Conservation (phyloP, 2,329 filamentous ascomycete genomes). For the Penicillium sp. region DNA sequence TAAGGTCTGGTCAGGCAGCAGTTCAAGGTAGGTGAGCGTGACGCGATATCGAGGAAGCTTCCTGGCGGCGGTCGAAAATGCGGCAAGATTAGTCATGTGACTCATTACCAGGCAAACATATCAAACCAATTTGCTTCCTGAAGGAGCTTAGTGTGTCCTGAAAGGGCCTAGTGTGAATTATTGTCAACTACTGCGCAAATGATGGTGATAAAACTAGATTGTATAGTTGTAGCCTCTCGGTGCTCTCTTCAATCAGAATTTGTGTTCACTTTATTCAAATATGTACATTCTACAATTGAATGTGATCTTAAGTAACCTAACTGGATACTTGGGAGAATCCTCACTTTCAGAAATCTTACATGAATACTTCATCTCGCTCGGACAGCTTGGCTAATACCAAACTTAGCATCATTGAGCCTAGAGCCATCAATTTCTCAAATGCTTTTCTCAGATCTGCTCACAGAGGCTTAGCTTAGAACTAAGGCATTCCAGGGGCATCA, state of each 20-base stretch:
- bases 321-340: neutral
- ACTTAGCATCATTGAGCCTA: neutral
- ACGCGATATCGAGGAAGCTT: conserved; percentile 29
- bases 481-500: neutral
- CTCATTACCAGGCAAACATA: conserved; percentile 2
- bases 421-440: neutral
- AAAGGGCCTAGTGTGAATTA: neutral
- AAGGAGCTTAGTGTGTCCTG: neutral
- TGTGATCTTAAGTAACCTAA: neutral
- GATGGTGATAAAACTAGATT: neutral
- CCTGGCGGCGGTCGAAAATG: conserved; percentile 17
- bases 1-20: neutral
- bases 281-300: neutral
- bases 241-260: neutral
- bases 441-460: neutral
- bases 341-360: too few species aligned
- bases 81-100: conserved; percentile 23
- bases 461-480: neutral
- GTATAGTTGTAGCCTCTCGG: neutral
- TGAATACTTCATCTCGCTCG: neutral
- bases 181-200: neutral
- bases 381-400: neutral
- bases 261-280: neutral
- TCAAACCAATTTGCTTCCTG: conserved; percentile 6
- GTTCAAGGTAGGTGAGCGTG: conserved; percentile 14